Percentiles rank a stretch among this genome's conserved stretches.
These are phyloP conservation scores for Novymonas esmeraldas DNA, from an alignment of 208 protist species.

Conservation along the genomic window DNA sequence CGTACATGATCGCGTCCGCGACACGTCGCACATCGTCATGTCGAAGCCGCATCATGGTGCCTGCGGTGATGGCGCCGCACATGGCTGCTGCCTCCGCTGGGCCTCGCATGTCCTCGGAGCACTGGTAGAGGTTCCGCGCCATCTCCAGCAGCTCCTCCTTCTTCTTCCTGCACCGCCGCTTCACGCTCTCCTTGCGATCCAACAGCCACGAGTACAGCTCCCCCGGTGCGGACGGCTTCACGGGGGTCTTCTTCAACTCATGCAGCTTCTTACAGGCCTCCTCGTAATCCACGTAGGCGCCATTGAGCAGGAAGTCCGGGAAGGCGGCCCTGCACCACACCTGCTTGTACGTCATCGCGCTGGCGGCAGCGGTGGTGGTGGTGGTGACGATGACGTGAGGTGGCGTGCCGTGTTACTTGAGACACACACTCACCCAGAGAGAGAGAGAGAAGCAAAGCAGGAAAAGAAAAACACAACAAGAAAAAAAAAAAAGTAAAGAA, in stretches of 20 bases:
- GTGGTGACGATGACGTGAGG: neutral
- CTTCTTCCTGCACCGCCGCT: constrained; percentile 74
- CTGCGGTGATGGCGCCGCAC: constrained; percentile 45
- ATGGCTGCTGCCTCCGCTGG: constrained; percentile 46
- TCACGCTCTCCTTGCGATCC: constrained; percentile 69
- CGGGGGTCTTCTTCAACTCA: constrained; percentile 87
- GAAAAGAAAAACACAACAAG: no score
- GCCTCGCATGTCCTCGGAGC: constrained; percentile 62
- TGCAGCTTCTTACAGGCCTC: constrained; percentile 82
- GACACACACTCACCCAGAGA: no score
- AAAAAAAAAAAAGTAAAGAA: neutral
- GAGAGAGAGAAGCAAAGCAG: neutral
- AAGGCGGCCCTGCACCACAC: constrained; percentile 84
- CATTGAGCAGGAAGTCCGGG: constrained; percentile 80
- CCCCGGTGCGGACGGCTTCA: constrained; percentile 76
- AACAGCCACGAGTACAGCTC: constrained; percentile 78
- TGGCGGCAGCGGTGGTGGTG: no score
- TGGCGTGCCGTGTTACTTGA: no score
- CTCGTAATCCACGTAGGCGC: constrained; percentile 89
- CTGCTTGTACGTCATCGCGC: constrained; percentile 91
- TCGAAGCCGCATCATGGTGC: constrained; percentile 27
- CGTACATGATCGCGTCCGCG: constrained; percentile 74
- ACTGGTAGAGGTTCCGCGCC: constrained; percentile 57
- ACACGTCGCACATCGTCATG: constrained; percentile 64
- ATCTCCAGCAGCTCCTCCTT: constrained; percentile 60